These are phyloP conservation scores for Iberis pinnata DNA, from an alignment of 345 rosid genomes.

Conservation along the genomic window DNA sequence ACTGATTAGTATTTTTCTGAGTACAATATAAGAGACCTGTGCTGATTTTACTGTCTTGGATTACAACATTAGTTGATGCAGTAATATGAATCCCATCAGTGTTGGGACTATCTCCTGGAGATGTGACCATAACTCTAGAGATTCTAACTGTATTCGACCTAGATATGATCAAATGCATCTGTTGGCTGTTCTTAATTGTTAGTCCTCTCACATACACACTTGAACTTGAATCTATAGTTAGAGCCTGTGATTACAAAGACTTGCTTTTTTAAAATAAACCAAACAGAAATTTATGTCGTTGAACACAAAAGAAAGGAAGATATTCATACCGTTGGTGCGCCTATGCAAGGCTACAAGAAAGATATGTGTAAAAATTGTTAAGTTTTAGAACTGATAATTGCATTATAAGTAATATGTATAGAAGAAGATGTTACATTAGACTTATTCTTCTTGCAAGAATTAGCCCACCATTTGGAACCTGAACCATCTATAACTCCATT, in stretches of 20 bases:
- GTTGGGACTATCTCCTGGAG: slow-evolving; percentile 94
- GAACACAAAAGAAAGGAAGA: slow-evolving; percentile 8
- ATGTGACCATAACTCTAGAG: slow-evolving; percentile 54
- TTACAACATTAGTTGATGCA: slow-evolving; percentile 60
- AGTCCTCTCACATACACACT: slow-evolving; percentile 60
- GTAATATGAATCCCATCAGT: slow-evolving; percentile 93
- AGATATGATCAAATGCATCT: slow-evolving; percentile 81
- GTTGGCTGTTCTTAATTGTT: slow-evolving; percentile 88
- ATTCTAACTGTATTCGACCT: slow-evolving; percentile 54
- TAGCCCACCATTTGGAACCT: slow-evolving; percentile 95
- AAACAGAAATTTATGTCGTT: slow-evolving; percentile 9
- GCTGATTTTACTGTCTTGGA: slow-evolving; percentile 89
- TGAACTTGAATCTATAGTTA: slow-evolving; percentile 90
- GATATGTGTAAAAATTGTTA: slow-evolving; percentile 16
- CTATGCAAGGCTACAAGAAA: slow-evolving; percentile 75
- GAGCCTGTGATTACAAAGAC: slow-evolving; percentile 48
- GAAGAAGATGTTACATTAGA: slow-evolving; percentile 17
- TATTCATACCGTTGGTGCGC: slow-evolving; percentile 69
- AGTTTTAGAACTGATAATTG: background rate
- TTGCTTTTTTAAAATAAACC: background rate
- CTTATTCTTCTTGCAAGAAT: slow-evolving; percentile 91
- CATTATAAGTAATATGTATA: background rate
- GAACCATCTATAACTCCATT: slow-evolving; percentile 88
- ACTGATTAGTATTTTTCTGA: background rate
- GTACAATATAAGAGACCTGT: slow-evolving; percentile 51